Evolutionary conservation across 2,329 filamentous ascomycete species (phyloP), one percentile per base, ranked within the genome.

Genomic region (Diplodia corticola): DNA sequence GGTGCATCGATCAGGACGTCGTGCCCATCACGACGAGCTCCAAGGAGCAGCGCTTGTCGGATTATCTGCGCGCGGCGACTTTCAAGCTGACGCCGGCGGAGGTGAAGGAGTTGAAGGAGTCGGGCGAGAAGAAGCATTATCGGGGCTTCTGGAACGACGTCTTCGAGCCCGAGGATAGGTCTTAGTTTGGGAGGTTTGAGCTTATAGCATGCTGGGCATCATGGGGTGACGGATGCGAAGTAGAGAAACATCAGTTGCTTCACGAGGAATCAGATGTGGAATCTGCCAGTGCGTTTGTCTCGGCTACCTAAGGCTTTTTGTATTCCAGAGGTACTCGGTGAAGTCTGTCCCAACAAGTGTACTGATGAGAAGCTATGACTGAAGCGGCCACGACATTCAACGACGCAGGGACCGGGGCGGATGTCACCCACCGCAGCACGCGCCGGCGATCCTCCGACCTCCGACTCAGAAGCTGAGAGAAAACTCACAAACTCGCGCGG

Each of bases 51-150:
- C 79, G 86, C 17, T 69, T 89, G 72, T 84, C 79, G 66, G 84
- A 87, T 71, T 88, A 88, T 70, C 71, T 88, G 68, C 77, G 84
- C 24, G 79, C 78, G 1, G 77, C 84, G 69, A 84, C 82, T 0
- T 89, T 89, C 75, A 84, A 84, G 69, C 72, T 89, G 68, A 88
- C 84, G 5, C 84, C 85, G 0, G 79, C 79, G 51, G 87, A 89
- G 74, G 79, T 89, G 26, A 77, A 84, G 67, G 67, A 77, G 49
- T 70, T 79, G 17, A 78, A 77, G 60, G 80, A 84, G 70, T 71
- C 83, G 40, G 89, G 89, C 1, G 79, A 79, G 69, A 73, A 86
- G 79, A 88, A 88, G 78, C 85, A 90, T 74, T 87, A 79, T 71
- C 82, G 88, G 35, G 84, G 77, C 0, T 90, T 86, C 73, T 90